phyloP scores from a whole-genome alignment of 164 flowering plant genomes.

The Nymphaea colorata region DNA sequence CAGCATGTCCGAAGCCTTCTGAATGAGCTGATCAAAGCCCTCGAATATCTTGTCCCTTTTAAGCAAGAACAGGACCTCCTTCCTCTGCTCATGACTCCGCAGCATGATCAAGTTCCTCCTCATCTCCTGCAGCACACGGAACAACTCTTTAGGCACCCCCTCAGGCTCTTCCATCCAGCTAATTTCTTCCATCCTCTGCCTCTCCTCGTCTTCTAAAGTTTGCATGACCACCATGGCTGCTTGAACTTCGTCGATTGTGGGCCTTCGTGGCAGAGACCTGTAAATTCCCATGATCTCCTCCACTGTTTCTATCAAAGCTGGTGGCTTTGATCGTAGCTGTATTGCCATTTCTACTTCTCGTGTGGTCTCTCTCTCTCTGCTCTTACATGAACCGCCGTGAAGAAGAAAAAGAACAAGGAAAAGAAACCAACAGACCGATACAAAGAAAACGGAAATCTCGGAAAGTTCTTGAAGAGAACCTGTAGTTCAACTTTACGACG shows the following conservation, averaged over 20 bases:
- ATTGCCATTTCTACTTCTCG: constrained; percentile 8
- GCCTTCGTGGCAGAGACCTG: constrained; percentile 55
- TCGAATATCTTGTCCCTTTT: constrained; percentile 28
- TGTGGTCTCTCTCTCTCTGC: background rate
- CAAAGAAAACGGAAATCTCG: background rate
- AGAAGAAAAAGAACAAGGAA: background rate
- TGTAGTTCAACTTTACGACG: background rate
- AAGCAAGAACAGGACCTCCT: constrained; percentile 35
- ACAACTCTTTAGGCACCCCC: constrained; percentile 51
- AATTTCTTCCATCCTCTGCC: constrained; percentile 36
- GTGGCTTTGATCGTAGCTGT: constrained; percentile 10
- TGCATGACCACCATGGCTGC: constrained; percentile 40
- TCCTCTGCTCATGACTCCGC: constrained; percentile 41
- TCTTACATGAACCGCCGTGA: background rate
- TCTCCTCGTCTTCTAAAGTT: constrained; percentile 33
- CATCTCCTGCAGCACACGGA: constrained; percentile 26
- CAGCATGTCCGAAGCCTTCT: constrained; percentile 37
- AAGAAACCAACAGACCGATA: background rate
- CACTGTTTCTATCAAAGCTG: constrained; percentile 24
- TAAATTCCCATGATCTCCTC: constrained; percentile 42
- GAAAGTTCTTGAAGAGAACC: background rate
- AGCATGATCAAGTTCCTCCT: constrained; percentile 30
- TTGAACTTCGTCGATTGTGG: constrained; percentile 52
- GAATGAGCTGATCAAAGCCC: constrained; percentile 43
- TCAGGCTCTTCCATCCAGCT: constrained; percentile 13